Evolutionary conservation across 257 asterid genomes (phyloP).

Genomic region (Fraxinus cuspidata): DNA sequence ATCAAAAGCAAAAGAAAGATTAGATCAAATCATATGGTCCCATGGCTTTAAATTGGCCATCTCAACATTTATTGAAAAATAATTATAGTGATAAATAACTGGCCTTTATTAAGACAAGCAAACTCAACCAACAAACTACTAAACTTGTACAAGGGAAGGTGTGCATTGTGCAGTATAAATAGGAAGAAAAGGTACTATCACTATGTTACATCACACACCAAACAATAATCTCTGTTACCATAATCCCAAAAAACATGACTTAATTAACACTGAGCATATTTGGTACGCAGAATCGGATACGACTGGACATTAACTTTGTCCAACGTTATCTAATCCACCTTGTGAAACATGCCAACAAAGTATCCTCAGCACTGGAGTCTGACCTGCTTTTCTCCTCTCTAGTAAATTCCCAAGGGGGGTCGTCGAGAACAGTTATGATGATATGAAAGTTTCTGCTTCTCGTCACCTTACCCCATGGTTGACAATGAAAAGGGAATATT

Average conservation of each 20-base stretch:
- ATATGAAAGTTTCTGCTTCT: neutral
- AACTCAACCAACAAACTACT: conserved; percentile 2
- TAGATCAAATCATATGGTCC: neutral
- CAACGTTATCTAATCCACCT: neutral
- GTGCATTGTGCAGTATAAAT: neutral
- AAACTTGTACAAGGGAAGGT: neutral
- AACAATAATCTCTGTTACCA: neutral
- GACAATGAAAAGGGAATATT: conserved; percentile 35
- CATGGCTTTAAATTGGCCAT: neutral
- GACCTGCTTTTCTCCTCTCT: neutral
- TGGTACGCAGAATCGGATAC: neutral
- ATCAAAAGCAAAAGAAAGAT: neutral
- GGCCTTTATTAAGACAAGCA: neutral
- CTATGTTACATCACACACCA: neutral
- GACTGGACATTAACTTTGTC: neutral
- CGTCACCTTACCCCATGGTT: conserved; percentile 29
- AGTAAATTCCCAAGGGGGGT: neutral
- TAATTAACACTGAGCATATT: neutral
- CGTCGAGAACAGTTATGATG: too few relatives aligned
- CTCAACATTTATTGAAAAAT: neutral
- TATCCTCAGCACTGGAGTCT: neutral
- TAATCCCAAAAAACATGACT: neutral
- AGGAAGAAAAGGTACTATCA: neutral
- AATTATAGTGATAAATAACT: neutral
- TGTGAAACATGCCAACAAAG: neutral